These are phyloP conservation scores for Usnea hakonensis DNA, from an alignment of 495 filamentous ascomycete species.

Conservation along the genomic window DNA sequence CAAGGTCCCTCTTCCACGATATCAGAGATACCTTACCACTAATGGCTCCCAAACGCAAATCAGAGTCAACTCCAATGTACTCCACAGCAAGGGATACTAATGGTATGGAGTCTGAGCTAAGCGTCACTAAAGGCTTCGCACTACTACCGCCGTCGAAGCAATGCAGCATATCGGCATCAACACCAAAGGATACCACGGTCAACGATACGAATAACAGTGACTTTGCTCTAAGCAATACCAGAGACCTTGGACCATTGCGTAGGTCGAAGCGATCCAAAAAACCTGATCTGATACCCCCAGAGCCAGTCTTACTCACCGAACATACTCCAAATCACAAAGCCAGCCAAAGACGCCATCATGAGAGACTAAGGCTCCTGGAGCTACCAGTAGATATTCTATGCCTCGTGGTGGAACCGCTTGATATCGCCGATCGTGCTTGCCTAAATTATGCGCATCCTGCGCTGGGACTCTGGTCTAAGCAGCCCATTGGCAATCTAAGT, in stretches of 20 bases:
- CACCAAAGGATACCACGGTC: background rate
- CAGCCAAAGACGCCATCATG: background rate
- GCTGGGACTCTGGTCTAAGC: background rate
- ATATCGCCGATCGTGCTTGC: background rate
- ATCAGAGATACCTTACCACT: background rate
- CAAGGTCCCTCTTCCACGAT: background rate
- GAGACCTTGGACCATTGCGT: background rate
- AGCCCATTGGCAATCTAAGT: background rate
- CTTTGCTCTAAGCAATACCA: background rate
- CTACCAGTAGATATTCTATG: background rate
- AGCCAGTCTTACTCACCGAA: background rate
- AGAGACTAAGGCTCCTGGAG: background rate
- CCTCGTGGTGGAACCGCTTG: background rate
- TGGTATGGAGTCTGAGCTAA: background rate
- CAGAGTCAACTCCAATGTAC: background rate
- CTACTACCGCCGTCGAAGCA: background rate
- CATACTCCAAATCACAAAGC: background rate
- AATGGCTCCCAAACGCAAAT: background rate
- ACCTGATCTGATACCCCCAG: background rate
- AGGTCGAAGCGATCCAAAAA: background rate
- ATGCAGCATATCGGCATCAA: background rate
- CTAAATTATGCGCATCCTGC: background rate
- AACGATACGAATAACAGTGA: background rate
- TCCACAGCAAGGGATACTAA: background rate
- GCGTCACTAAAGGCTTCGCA: background rate